Base-by-base conservation (phyloP, 2,329 filamentous ascomycete species). In the Xylariaceae sp. region DNA sequence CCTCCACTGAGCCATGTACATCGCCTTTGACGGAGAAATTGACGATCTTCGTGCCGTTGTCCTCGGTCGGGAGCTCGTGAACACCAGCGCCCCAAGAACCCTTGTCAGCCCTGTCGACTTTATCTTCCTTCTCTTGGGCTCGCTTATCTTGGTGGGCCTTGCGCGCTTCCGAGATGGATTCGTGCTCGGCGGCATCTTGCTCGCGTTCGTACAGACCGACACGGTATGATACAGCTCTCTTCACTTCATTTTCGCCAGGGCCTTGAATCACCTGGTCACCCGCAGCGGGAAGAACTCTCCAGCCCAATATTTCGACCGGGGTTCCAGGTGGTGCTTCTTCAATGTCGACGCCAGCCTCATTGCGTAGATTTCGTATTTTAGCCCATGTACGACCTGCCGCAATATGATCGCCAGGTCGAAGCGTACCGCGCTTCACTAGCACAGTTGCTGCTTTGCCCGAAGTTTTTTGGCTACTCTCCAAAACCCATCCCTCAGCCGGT, bases 261-360 rank as follows among this genome's bases (percentile, higher is more conserved):
- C 91, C 88, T 68, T 97, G 87, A 1, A 98, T 74, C 7, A 95
- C 85, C 69, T 89, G 82, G 58, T 94, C 88, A 40, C 94, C 94
- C 1, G 93, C 92, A 20, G 79, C 76, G 1, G 93, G 92, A 6
- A 79, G 66, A 27, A 89, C 86, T 57, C 84, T 83, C 93, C 93
- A 98, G n/a, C 93, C 93, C 51, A 96, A 82, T 17, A 98, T 81
- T 66, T 97, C 89, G 3, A 95, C 87, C 0, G 94, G 90, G 22
- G 85, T 93, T 27, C 93, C 93, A 0, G 93, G 94, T 0, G 83
- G 81, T 12, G 89, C 91, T 65, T 89, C 83, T 1, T 72, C 56
- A 14, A 97, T 71, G 11, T 83, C 74, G 2, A 76, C 68, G 17
- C 93, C 92, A 4, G 85, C 85, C 70, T 97, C 92, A 61, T 96